phyloP scores from a whole-genome alignment of 2,329 filamentous ascomycete genomes.

The Fusarium caatingaense region DNA sequence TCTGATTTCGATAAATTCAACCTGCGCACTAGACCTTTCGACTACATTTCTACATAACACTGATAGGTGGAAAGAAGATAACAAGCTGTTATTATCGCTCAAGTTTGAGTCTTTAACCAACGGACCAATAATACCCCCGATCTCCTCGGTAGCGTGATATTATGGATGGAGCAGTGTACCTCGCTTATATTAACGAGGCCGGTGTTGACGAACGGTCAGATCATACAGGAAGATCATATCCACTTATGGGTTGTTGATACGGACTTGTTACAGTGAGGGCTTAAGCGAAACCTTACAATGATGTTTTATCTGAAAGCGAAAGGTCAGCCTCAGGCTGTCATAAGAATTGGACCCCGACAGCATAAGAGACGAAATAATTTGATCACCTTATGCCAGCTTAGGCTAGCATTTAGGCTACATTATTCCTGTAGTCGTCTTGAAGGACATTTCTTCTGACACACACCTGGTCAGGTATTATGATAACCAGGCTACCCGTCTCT shows the following conservation, averaged over 20 bases:
- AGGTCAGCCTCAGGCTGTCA: background rate
- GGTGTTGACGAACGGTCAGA: background rate
- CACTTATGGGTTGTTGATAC: background rate
- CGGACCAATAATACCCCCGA: background rate
- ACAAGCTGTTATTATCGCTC: too few relatives aligned
- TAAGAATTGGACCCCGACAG: too few relatives aligned
- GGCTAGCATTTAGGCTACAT: too few relatives aligned
- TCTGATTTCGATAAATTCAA: too few relatives aligned
- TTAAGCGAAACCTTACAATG: background rate
- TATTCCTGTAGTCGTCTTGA: too few relatives aligned
- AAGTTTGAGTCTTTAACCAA: background rate
- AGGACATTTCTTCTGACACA: too few relatives aligned
- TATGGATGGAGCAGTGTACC: background rate
- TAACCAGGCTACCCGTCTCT: background rate
- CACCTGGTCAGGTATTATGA: too few relatives aligned
- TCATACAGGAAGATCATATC: background rate
- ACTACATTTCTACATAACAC: too few relatives aligned
- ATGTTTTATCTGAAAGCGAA: fast-evolving
- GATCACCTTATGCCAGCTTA: too few relatives aligned
- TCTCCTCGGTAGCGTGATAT: background rate
- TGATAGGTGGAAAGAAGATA: background rate
- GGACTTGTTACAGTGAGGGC: background rate
- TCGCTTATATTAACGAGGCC: background rate
- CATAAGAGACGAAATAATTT: too few relatives aligned
- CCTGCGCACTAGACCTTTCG: too few relatives aligned